These are phyloP conservation scores for Alternaria infectoria DNA, from an alignment of 2,329 filamentous ascomycete species.

Conservation along the genomic window DNA sequence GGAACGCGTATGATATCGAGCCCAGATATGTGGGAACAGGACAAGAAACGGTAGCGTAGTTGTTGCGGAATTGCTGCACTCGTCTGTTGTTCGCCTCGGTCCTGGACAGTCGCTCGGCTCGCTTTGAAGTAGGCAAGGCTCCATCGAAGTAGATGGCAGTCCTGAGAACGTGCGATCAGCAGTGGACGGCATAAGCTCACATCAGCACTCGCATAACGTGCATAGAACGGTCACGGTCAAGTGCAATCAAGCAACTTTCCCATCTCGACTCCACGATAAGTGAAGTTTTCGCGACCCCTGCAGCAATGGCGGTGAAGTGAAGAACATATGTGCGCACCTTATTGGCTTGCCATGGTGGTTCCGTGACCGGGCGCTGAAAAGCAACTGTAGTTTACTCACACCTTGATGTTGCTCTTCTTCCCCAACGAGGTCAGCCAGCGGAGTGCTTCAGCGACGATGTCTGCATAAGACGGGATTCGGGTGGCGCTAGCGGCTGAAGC, in stretches of 20 bases:
- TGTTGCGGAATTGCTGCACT: slow-evolving; percentile 58
- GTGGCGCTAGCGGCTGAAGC: slow-evolving; percentile 31
- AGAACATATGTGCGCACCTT: slow-evolving; percentile 20
- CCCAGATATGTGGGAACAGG: slow-evolving; percentile 38
- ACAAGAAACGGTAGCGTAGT: slow-evolving; percentile 30
- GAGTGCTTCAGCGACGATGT: slow-evolving; percentile 63
- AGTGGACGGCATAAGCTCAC: slow-evolving; percentile 21
- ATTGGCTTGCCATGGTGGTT: slow-evolving; percentile 14
- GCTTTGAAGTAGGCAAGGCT: slow-evolving; percentile 73
- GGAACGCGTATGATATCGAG: slow-evolving; percentile 66
- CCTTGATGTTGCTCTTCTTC: slow-evolving; percentile 58
- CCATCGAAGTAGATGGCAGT: slow-evolving; percentile 85
- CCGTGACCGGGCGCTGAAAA: slow-evolving; percentile 10
- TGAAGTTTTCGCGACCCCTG: slow-evolving; percentile 3
- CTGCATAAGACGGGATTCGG: slow-evolving; percentile 58
- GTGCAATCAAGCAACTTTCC: slow-evolving; percentile 9
- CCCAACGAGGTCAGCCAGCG: slow-evolving; percentile 68
- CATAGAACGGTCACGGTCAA: slow-evolving; percentile 19
- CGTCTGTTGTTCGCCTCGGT: slow-evolving; percentile 64
- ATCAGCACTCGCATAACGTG: slow-evolving; percentile 12
- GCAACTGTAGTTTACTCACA: slow-evolving; percentile 60
- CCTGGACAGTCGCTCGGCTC: slow-evolving; percentile 65
- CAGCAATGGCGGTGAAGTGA: slow-evolving; percentile 4
- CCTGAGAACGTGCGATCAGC: slow-evolving; percentile 29
- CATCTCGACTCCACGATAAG: not conserved